Conservation (phyloP, 2,329 filamentous ascomycete genomes). For the Penicillium sp. region DNA sequence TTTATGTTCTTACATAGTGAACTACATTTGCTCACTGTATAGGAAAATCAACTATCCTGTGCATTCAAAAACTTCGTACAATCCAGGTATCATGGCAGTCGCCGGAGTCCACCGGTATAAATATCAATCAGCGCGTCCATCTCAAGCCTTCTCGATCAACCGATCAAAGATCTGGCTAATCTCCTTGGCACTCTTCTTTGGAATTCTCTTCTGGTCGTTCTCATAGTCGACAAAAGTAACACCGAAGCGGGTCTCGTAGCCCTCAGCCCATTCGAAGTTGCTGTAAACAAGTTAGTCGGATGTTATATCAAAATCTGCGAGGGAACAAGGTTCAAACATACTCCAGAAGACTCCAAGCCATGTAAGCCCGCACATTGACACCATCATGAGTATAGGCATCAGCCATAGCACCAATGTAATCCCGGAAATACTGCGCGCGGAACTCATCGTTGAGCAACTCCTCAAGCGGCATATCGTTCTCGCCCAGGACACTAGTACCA, state of each 20-base stretch:
- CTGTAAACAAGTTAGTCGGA: slow-evolving; percentile 33
- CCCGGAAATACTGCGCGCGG: slow-evolving; percentile 73
- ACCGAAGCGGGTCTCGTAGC: slow-evolving; percentile 81
- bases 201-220: slow-evolving; percentile 72
- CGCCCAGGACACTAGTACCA: slow-evolving; percentile 77
- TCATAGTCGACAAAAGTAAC: slow-evolving; percentile 80
- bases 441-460: slow-evolving; percentile 78
- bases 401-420: slow-evolving; percentile 74
- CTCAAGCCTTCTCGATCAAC: slow-evolving; percentile 62
- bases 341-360: slow-evolving; percentile 87
- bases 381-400: slow-evolving; percentile 68
- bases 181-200: slow-evolving; percentile 78
- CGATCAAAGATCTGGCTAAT: slow-evolving; percentile 69
- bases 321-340: slow-evolving; percentile 28
- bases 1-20: not conserved
- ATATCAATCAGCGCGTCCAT: not conserved
- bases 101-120: not conserved
- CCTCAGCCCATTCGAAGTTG: slow-evolving; percentile 91
- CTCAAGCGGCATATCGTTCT: slow-evolving; percentile 70
- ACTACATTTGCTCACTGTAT: not conserved
- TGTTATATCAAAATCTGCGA: not conserved
- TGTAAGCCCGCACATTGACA: slow-evolving; percentile 75
- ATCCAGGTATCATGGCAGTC: not conserved
- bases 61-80: not conserved
- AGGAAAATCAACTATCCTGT: not conserved